These are phyloP conservation scores for Hericium erinaceus DNA, from an alignment of 768 basidiomycete species.

Conservation along the genomic window DNA sequence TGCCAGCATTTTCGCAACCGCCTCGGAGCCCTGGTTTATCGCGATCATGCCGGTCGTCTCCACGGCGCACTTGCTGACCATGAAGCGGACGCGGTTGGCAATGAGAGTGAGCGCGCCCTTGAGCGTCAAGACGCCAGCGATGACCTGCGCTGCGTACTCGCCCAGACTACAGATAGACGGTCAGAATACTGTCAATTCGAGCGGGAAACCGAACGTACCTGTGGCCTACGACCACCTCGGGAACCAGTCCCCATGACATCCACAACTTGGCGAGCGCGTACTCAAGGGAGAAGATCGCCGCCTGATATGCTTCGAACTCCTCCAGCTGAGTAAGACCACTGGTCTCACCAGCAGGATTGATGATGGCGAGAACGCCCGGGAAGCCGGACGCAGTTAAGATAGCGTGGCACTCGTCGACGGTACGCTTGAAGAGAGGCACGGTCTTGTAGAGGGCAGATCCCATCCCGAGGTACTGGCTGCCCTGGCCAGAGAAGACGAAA, in stretches of 20 bases:
- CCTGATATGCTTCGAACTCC: constrained; percentile 39
- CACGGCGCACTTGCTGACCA: constrained; percentile 37
- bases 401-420: constrained; percentile 50
- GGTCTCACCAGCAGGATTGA: constrained; percentile 15
- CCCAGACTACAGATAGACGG: constrained; percentile 44
- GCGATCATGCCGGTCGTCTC: constrained; percentile 54
- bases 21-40: constrained; percentile 29
- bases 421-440: constrained; percentile 35
- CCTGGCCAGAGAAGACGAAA: constrained; percentile 73
- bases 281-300: constrained; percentile 51
- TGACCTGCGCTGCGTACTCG: constrained; percentile 64
- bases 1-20: constrained; percentile 27
- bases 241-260: constrained; percentile 59
- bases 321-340: constrained; percentile 20
- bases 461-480: constrained; percentile 60
- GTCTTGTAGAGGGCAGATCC: constrained; percentile 45
- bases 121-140: constrained; percentile 49
- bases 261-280: constrained; percentile 56
- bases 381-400: constrained; percentile 42
- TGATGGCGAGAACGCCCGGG: constrained; percentile 36
- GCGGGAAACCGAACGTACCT: constrained; percentile 36
- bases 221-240: constrained; percentile 58
- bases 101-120: constrained; percentile 49
- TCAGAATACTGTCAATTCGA: constrained; percentile 1
- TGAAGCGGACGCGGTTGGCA: constrained; percentile 47